These are phyloP conservation scores for Eucalyptus tenuipes DNA, from an alignment of 345 rosid species.

Conservation along the genomic window DNA sequence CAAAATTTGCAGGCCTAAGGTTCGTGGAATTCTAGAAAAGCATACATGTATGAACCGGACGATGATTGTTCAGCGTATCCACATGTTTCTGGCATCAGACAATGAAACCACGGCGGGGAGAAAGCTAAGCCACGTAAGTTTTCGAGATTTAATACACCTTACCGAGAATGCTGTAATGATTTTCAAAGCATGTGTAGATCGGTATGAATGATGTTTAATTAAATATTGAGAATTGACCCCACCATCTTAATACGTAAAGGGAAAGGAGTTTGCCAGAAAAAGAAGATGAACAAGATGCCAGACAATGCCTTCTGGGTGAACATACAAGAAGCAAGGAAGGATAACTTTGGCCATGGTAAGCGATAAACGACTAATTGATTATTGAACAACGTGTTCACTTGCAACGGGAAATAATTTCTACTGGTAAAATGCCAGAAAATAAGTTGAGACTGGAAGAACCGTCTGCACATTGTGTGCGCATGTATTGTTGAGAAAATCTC, in stretches of 20 bases:
- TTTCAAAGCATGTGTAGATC: neutral
- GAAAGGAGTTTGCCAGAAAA: neutral
- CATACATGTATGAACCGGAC: neutral
- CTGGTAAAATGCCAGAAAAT: neutral
- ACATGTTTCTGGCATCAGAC: neutral
- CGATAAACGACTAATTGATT: neutral
- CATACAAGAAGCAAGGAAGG: neutral
- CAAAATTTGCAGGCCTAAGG: neutral
- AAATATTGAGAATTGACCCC: neutral
- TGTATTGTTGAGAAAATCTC: neutral
- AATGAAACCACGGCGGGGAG: neutral
- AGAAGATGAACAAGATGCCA: neutral
- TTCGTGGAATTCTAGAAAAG: neutral
- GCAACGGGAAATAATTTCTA: neutral
- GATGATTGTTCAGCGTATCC: neutral
- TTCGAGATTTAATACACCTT: neutral
- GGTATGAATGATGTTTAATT: neutral
- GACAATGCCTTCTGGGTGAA: neutral
- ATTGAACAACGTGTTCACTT: neutral
- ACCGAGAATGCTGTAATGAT: neutral
- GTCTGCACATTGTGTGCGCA: neutral
- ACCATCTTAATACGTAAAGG: neutral
- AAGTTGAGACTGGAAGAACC: neutral
- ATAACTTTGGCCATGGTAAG: neutral
- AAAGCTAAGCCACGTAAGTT: neutral